Base-by-base conservation (phyloP, 1,284 basidiomycete genomes). In the Vanrija sp. region DNA sequence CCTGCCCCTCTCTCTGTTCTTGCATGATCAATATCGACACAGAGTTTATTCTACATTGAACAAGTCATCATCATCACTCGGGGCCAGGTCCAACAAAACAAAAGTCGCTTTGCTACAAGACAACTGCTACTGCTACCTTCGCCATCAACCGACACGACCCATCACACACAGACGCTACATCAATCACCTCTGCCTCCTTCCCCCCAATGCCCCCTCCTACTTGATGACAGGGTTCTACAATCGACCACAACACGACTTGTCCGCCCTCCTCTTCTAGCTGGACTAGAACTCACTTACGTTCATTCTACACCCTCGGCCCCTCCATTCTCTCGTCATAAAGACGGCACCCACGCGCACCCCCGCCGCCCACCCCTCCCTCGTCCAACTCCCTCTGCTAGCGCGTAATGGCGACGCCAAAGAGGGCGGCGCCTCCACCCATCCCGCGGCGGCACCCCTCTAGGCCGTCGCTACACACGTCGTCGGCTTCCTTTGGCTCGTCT, bases 361-460 rank as follows among this genome's bases (percentile, higher is more conserved):
- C 38, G 38, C 20, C 38, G 15, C 20, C 15, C 42, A 22, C 15
- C 42, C 42, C 19, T 24, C 20, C 12, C 42, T 15, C 15, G n/a
- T 6, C 23, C 42, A 6, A 12, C 42, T 43, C 20, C 42, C 42
- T 43, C 42, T 43, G 15, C 23, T 24, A 20, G 19, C 42, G 19
- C 18, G 42, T 23, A 19, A 43, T 43, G 42, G 42, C 19, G 7
- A 23, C 19, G 42, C 15, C n/a, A 16, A 43, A 23, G 15, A 43
- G 42, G 23, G 18, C 20, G 19, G 23, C 15, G 23, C 56, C 56
- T 20, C 56, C 56, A 5, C 56, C 56, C 22, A 51, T 58, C 35
- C 56, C 56, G 7, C 49, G 56, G 7, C 45, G 56, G 16, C 52
- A 58, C 36, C 56, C 56, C n/a, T 58, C 56, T 1, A 23, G 56